Percentiles rank a stretch among this genome's conserved stretches.
Conservation (phyloP, 805 yeast genomes). For the Tetrapisispora taiwanensis region DNA sequence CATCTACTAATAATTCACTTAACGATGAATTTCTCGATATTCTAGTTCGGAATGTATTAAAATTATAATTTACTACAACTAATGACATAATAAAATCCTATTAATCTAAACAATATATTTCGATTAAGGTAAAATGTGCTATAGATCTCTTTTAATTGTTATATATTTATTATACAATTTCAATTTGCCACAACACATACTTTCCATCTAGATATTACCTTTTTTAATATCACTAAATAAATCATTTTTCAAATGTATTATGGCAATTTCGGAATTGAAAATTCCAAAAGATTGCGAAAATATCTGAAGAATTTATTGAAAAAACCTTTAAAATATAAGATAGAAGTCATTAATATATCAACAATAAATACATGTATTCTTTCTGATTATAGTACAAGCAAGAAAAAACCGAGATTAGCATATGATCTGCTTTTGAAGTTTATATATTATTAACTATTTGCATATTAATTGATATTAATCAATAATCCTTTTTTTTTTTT, state of each 20-base stretch:
- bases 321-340: not conserved
- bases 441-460: no score
- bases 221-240: not conserved
- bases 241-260: not conserved
- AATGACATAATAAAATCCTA: constrained; percentile 27
- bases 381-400: no score
- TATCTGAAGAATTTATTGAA: not conserved
- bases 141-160: no score
- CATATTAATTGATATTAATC: no score
- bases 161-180: no score
- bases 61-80: constrained; percentile 29
- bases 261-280: not conserved
- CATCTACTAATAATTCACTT: constrained; percentile 29
- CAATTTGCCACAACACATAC: not conserved
- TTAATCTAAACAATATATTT: not conserved
- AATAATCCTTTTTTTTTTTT: no score
- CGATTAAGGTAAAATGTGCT: no score
- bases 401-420: no score
- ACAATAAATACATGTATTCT: not conserved
- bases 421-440: no score
- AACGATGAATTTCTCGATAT: constrained; percentile 30
- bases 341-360: not conserved
- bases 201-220: not conserved
- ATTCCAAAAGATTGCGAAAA: not conserved
- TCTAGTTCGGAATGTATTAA: constrained; percentile 27